These are phyloP conservation scores for Leccinum angustisporum DNA, from an alignment of 1,284 basidiomycete species.

Conservation along the genomic window DNA sequence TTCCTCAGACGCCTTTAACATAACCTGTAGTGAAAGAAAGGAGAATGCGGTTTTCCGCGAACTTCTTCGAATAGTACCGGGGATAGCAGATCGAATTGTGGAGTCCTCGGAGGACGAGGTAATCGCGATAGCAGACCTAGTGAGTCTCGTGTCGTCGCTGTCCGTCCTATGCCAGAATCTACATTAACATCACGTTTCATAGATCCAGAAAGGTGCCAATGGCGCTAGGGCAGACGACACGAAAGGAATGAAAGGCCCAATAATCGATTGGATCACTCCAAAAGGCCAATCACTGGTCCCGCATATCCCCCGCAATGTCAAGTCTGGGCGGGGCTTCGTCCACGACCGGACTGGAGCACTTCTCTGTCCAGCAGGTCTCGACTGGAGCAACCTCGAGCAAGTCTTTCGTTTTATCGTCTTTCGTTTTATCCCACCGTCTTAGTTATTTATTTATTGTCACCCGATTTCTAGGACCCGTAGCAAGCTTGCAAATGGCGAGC, in stretches of 20 bases:
- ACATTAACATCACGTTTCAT: too few relatives aligned
- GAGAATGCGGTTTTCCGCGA: not conserved
- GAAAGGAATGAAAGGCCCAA: too few relatives aligned
- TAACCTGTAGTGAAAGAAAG: not conserved
- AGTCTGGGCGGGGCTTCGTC: not conserved
- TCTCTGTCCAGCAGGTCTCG: not conserved
- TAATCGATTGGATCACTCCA: too few relatives aligned
- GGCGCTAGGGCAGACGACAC: too few relatives aligned
- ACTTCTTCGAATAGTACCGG: too few relatives aligned
- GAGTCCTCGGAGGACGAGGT: too few relatives aligned
- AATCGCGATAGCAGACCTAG: too few relatives aligned
- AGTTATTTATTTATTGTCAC: not conserved
- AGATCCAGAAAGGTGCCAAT: too few relatives aligned
- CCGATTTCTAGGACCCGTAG: not conserved
- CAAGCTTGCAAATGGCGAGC: not conserved
- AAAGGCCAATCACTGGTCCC: not conserved
- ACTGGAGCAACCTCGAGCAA: not conserved
- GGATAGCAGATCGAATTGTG: too few relatives aligned
- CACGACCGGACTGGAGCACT: not conserved
- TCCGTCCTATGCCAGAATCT: too few relatives aligned
- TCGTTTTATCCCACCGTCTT: not conserved
- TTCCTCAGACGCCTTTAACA: not conserved
- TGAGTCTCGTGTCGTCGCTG: too few relatives aligned
- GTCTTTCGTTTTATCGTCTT: not conserved
- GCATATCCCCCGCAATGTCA: not conserved